Evolutionary conservation across 2,329 filamentous ascomycete genomes (phyloP).

Genomic region (Pseudogymnoascus sp.): DNA sequence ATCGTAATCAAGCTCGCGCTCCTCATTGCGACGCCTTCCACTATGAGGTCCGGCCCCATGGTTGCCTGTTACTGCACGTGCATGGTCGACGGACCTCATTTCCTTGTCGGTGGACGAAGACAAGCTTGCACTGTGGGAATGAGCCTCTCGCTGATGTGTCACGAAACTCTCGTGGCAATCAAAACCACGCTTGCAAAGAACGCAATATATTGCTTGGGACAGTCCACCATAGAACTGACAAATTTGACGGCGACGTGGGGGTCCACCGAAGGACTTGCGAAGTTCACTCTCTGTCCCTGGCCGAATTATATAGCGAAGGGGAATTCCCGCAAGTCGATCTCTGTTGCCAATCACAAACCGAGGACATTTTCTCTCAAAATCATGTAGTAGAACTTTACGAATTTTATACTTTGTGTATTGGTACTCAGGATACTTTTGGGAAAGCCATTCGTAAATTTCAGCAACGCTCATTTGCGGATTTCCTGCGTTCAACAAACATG

Average conservation of each 20-base stretch:
- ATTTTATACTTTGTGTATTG: neutral
- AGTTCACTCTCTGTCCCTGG: neutral
- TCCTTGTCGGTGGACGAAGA: neutral
- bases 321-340: neutral
- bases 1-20: neutral
- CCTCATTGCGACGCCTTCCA: constrained; percentile 31
- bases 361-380: neutral
- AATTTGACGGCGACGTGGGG: neutral
- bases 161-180: neutral
- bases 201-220: neutral
- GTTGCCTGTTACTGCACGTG: no score
- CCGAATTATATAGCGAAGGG: neutral
- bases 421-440: neutral
- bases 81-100: neutral
- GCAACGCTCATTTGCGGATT: neutral
- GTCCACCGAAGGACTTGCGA: neutral
- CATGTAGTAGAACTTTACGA: neutral
- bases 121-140: neutral
- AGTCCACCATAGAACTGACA: neutral
- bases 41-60: no score
- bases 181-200: neutral
- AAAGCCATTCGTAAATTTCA: neutral
- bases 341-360: neutral
- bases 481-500: neutral
- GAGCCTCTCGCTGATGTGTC: neutral